Base-by-base conservation (phyloP, 805 yeast species). In the Clavispora asparagi region DNA sequence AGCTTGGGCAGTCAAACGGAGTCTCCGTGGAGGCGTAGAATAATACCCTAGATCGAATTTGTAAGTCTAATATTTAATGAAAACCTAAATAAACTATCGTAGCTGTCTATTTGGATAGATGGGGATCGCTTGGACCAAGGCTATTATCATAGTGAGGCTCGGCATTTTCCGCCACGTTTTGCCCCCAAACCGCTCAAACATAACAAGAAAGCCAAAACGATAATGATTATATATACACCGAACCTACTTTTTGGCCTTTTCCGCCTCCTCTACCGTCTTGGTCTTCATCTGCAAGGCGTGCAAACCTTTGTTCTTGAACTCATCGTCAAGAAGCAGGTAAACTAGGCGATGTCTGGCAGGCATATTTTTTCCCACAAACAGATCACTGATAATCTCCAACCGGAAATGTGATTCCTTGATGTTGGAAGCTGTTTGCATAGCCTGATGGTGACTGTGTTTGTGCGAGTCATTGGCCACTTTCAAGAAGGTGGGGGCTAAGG, bases 281-380 rank as follows among this genome's bases (percentile, higher is more conserved):
- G 96, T 85, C 62, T 81, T 81, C 67, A 91, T 74, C 61, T 89
- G 97, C 49, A 91, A 69, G 0, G 97, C 97, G 68, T 91, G 98
- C 16, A 92, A 80, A 1, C 94, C 91, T 47, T 80, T 76, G 29
- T 67, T 70, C 42, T 78, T 74, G 56, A 91, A 67, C 59, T 91
- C 97, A 27, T 87, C 87, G 44, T 78, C 80, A 39, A 92, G 70
- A 41, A 87, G 60, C 42, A 68, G 67, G 61, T 88, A 91, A 0
- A 92, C 74, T 60, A 83, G 59, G 48, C 97, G 67, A 67, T 91
- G 98, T 62, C 98, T 77, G 29, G 78, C 65, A 0, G 96, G 92
- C 59, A 80, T 72, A 11, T 73, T 64, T 62, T 82, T 73, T 0
- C 89, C 91, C 31, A 67, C 65, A 60, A 91, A 91, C 42, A 65